These are phyloP conservation scores for Fraxinus americana DNA, from an alignment of 257 asterid genomes.

Conservation along the genomic window DNA sequence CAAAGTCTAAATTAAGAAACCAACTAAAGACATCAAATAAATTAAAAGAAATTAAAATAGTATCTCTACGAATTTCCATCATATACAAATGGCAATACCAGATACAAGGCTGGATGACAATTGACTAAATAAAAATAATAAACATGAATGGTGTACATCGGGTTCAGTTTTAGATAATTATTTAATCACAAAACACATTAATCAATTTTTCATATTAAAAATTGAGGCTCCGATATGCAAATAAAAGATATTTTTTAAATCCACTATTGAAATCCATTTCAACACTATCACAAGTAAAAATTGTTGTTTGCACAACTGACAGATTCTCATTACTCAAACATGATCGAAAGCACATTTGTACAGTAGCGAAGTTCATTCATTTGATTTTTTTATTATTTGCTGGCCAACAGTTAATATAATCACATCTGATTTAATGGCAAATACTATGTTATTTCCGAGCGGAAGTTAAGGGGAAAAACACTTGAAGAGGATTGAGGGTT, in stretches of 20 bases:
- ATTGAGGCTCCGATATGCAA: background rate
- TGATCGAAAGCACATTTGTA: background rate
- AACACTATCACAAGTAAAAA: background rate
- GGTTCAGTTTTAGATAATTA: background rate
- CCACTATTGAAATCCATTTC: background rate
- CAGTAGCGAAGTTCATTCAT: background rate
- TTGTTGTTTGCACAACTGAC: background rate
- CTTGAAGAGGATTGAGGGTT: constrained; percentile 4
- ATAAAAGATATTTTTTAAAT: background rate
- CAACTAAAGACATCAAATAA: background rate
- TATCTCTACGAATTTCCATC: background rate
- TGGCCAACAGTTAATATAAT: background rate
- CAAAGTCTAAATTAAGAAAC: background rate
- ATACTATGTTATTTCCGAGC: constrained; percentile 10
- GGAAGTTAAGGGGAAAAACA: constrained; percentile 12
- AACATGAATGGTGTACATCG: background rate
- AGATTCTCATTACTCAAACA: background rate
- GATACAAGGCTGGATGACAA: background rate
- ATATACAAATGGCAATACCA: background rate
- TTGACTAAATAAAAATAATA: background rate
- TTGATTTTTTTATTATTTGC: background rate
- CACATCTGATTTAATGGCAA: background rate
- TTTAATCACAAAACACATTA: background rate
- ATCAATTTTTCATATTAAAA: background rate
- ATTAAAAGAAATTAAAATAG: background rate